phyloP scores from a whole-genome alignment of 306 rosid species.

The Senna siamea region DNA sequence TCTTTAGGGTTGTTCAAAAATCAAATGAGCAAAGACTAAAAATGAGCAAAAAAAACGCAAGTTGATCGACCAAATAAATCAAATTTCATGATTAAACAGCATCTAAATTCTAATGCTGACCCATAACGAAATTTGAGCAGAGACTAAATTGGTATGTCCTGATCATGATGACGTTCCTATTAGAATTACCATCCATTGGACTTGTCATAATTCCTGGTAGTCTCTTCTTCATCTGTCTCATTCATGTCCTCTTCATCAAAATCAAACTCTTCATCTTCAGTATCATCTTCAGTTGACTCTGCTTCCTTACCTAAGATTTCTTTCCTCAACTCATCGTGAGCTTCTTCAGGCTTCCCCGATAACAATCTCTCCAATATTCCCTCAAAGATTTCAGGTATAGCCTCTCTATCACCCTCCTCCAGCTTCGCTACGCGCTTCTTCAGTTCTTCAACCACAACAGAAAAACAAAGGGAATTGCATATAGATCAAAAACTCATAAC shows the following conservation, averaged over 20 bases:
- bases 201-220: not conserved
- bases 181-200: constrained; percentile 44
- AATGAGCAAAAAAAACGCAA: too few relatives aligned
- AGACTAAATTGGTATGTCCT: constrained; percentile 14
- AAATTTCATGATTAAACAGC: too few relatives aligned
- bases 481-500: constrained; percentile 3
- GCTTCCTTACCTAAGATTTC: constrained; percentile 52
- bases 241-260: constrained; percentile 36
- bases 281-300: constrained; percentile 35
- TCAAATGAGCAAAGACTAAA: too few relatives aligned
- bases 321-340: constrained; percentile 58
- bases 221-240: constrained; percentile 38
- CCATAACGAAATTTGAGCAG: too few relatives aligned
- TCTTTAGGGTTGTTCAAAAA: too few relatives aligned
- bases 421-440: constrained; percentile 62
- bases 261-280: constrained; percentile 39
- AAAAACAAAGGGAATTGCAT: not conserved
- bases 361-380: constrained; percentile 71
- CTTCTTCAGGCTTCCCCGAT: constrained; percentile 59
- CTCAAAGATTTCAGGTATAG: constrained; percentile 70
- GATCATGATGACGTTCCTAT: constrained; percentile 24
- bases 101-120: too few relatives aligned
- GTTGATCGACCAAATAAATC: too few relatives aligned
- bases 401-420: constrained; percentile 59
- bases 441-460: constrained; percentile 50